Conservation (phyloP, 345 rosid genomes). For the Raphanus sativus region DNA sequence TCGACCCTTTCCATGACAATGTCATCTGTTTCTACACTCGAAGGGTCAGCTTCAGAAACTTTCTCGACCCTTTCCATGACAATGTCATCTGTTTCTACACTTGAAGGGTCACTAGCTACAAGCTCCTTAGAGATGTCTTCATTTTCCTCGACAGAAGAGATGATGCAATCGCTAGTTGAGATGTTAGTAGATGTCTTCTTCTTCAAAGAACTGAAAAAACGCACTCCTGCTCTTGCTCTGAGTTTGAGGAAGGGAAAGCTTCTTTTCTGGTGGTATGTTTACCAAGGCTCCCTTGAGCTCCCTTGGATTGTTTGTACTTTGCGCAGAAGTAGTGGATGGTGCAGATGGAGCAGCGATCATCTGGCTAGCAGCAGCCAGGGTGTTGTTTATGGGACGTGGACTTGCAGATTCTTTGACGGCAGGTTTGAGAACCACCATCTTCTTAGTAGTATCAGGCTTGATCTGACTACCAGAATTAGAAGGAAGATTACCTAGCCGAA, state of each 20-base stretch:
- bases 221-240: constrained; percentile 59
- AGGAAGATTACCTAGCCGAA: constrained; percentile 48
- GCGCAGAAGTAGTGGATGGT: constrained; percentile 41
- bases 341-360: constrained; percentile 42
- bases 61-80: constrained; percentile 41
- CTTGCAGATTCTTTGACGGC: background rate
- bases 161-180: constrained; percentile 40
- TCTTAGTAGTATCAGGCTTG: constrained; percentile 59
- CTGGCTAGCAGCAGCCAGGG: constrained; percentile 45
- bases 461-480: constrained; percentile 39
- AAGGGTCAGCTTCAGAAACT: constrained; percentile 43
- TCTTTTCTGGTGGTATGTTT: constrained; percentile 57
- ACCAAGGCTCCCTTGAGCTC: constrained; percentile 48
- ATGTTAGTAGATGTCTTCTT: constrained; percentile 54
- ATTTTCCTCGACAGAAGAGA: constrained; percentile 39
- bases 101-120: constrained; percentile 41
- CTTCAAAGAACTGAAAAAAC: constrained; percentile 70
- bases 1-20: constrained; percentile 36
- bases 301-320: constrained; percentile 48
- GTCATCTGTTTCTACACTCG: constrained; percentile 38
- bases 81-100: constrained; percentile 35
- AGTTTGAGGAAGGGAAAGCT: constrained; percentile 56
- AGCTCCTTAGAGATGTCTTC: constrained; percentile 46
- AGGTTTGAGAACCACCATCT: constrained; percentile 81
- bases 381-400: constrained; percentile 3